Evolutionary conservation across 176 grass and related monocot species (phyloP), one percentile per base, ranked within the genome.

Genomic region (Carex scoparia): DNA sequence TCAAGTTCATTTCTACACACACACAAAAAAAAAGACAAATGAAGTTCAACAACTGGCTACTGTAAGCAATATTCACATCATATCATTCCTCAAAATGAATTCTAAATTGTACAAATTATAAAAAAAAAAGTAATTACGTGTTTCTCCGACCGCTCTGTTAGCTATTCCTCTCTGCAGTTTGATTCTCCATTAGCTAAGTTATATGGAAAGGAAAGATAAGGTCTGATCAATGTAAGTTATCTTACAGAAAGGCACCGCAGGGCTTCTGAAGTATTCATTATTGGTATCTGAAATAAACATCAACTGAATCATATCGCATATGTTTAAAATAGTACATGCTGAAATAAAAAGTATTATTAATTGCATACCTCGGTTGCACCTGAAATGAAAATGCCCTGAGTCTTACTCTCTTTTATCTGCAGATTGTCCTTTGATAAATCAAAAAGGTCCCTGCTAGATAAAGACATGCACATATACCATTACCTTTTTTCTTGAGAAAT

Each of bases 141-240:
- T 97, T 91, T 94, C 94, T 63, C 94, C 92, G 79, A 94, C 90
- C 82, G 94, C 92, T 91, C 94, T 94, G 76, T 97, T 97, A 64
- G 92, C 82, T 57, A 97, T 92, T 88, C 94, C 94, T 86, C 80
- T 90, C 94, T 94, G 90, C 87, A 89, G 69, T 91, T 81, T 81
- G 55, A 81, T 64, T 81, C 14, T 33, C 16, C 33, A 81, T 81
- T 81, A 62, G 55, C 19, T 81, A 81, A 81, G 42, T 60, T 42
- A 61, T 61, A 81, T 63, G 33, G 44, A 64, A 81, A 81, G 49
- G 16, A 64, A 40, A 61, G 38, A 64, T 61, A 59, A 53, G 37
- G n/a, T 64, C 38, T 59, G 9, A 61, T 78, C 13, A 53, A 82
- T 56, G 27, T 27, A 81, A 64, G 2, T 89, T 81, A 61, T 87